phyloP scores from a whole-genome alignment of 2,329 filamentous ascomycete species.

The Fusarium sp. region DNA sequence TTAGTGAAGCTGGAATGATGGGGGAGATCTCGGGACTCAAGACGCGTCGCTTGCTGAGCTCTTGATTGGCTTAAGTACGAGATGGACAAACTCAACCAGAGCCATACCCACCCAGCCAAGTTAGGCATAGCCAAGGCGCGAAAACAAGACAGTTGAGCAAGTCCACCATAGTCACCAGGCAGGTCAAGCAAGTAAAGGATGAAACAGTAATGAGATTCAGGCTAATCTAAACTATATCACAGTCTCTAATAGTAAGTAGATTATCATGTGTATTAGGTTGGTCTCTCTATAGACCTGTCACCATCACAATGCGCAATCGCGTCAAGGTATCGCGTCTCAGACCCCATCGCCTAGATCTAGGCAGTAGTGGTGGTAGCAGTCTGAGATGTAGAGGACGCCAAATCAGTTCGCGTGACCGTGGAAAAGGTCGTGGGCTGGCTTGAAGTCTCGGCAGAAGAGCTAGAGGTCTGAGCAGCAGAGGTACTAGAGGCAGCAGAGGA shows the following conservation, averaged over 20 bases:
- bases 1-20: neutral
- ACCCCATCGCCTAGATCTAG: neutral
- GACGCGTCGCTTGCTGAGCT: neutral
- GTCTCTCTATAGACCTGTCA: neutral
- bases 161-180: neutral
- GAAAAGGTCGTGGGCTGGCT: neutral
- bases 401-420: neutral
- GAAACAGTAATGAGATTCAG: neutral
- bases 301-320: neutral
- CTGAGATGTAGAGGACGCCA: neutral
- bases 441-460: neutral
- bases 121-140: neutral
- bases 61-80: neutral
- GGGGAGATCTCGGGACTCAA: too few relatives aligned
- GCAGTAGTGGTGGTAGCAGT: neutral
- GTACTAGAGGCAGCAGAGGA: neutral
- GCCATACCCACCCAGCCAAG: neutral
- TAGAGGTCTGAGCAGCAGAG: neutral
- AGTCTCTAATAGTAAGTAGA: neutral
- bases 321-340: neutral
- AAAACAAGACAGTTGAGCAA: neutral
- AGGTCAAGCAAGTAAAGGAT: neutral
- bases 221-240: conserved; percentile 1
- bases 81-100: neutral
- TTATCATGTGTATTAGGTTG: neutral